Evolutionary conservation across 208 protist species (phyloP).

Genomic region (Leishmania guyanensis): DNA sequence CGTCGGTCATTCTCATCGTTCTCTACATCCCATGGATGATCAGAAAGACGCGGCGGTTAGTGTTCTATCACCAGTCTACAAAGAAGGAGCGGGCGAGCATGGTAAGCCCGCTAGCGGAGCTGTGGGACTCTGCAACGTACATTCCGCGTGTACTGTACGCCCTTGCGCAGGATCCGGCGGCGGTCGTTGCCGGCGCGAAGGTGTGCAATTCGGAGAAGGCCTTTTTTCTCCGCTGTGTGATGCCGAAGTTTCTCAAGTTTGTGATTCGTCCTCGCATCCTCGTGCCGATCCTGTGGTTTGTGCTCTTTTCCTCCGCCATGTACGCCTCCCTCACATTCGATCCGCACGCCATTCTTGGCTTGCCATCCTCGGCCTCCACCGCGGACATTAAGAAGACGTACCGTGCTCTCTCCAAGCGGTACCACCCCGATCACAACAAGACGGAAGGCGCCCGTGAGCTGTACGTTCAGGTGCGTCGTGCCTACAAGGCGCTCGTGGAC

Average conservation of each 20-base stretch:
- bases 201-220: conserved; percentile 72
- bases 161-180: conserved; percentile 47
- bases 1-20: conserved; percentile 81
- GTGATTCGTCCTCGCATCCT: conserved; percentile 84
- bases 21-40: conserved; percentile 91
- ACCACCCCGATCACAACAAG: conserved; percentile 93
- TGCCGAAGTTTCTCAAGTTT: conserved; percentile 89
- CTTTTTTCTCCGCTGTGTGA: conserved; percentile 82
- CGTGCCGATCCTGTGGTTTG: conserved; percentile 74
- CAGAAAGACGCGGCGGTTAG: conserved; percentile 41
- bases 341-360: conserved; percentile 78
- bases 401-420: conserved; percentile 75
- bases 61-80: conserved; percentile 66
- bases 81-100: conserved; percentile 49
- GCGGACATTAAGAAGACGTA: conserved; percentile 89
- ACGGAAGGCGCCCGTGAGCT: conserved; percentile 86
- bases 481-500: conserved; percentile 93
- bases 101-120: conserved; percentile 62
- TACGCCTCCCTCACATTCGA: conserved; percentile 90
- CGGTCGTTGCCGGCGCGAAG: conserved; percentile 63
- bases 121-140: conserved; percentile 68
- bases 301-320: conserved; percentile 89
- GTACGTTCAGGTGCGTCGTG: conserved; percentile 87
- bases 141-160: conserved; percentile 51
- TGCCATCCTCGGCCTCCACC: conserved; percentile 57